Conservation (phyloP, 768 basidiomycete species). For the Leccinum rimulosum region DNA sequence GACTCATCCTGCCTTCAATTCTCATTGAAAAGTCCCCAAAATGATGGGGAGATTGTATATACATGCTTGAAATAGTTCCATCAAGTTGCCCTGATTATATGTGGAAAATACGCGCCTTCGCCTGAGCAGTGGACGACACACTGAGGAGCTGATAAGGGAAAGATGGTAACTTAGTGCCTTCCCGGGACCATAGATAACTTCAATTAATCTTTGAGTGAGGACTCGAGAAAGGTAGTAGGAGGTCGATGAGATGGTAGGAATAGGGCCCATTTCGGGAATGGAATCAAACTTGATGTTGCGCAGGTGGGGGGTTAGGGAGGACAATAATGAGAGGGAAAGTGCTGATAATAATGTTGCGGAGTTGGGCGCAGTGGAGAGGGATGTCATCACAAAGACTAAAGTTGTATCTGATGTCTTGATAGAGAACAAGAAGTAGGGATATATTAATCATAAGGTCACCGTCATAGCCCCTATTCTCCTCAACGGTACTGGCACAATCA, state of each 20-base stretch:
- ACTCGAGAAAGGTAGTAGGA: conserved; percentile 58
- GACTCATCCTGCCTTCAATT: too few species aligned
- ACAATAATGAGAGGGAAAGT: conserved; percentile 83
- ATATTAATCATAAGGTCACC: too few species aligned
- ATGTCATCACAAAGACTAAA: conserved; percentile 94
- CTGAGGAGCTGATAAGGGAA: conserved; percentile 86
- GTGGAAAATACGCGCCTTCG: too few species aligned
- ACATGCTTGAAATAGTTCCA: too few species aligned
- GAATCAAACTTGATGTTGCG: conserved; percentile 70
- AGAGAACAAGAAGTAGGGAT: conserved; percentile 89
- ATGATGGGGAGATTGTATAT: too few species aligned
- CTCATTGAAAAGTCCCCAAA: too few species aligned
- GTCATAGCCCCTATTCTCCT: too few species aligned
- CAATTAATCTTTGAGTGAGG: conserved; percentile 76
- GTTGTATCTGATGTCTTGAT: conserved; percentile 97
- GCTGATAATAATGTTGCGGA: conserved; percentile 94
- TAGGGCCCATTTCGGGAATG: conserved; percentile 86
- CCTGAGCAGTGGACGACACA: conserved; percentile 29
- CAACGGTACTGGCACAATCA: conserved; percentile 34
- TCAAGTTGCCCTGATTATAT: too few species aligned
- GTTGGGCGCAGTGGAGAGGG: conserved; percentile 89
- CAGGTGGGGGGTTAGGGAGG: conserved; percentile 83
- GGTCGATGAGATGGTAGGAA: conserved; percentile 88
- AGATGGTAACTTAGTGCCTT: conserved; percentile 69
- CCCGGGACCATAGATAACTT: conserved; percentile 44